Conservation (phyloP, 768 basidiomycete genomes). For the Tricholomella constricta region DNA sequence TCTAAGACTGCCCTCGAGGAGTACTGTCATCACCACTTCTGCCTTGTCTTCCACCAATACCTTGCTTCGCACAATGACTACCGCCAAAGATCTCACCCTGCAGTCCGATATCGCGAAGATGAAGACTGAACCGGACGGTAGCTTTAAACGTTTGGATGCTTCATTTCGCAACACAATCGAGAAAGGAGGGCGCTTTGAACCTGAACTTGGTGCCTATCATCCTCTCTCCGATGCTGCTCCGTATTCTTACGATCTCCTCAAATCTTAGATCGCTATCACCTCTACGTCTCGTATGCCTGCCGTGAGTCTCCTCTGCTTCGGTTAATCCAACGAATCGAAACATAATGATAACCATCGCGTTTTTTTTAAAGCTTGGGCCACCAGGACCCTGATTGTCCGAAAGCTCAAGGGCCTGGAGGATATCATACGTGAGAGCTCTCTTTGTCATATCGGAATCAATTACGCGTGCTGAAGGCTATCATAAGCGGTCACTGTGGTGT, state of each 20-base stretch:
- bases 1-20: constrained; percentile 7
- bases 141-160: constrained; percentile 55
- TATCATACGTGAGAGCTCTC: constrained; percentile 62
- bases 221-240: neutral
- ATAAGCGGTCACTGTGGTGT: constrained; percentile 77
- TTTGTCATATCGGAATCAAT: neutral
- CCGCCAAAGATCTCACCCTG: constrained; percentile 33
- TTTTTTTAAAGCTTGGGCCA: constrained; percentile 80
- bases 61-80: constrained; percentile 15
- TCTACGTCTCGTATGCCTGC: constrained; percentile 87
- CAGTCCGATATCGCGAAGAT: constrained; percentile 56
- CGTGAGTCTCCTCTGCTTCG: constrained; percentile 47
- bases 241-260: neutral
- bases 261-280: constrained; percentile 78
- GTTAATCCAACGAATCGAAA: constrained; percentile 2
- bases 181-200: constrained; percentile 61
- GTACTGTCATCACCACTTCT: neutral
- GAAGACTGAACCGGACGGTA: constrained; percentile 48
- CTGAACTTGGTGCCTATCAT: constrained; percentile 71
- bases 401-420: constrained; percentile 92
- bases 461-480: constrained; percentile 7
- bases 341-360: constrained; percentile 5
- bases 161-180: constrained; percentile 58
- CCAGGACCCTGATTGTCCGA: constrained; percentile 83
- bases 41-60: neutral